Evolutionary conservation across 352 stramenopile species (phyloP).

Genomic region (Phytophthora palmivora): DNA sequence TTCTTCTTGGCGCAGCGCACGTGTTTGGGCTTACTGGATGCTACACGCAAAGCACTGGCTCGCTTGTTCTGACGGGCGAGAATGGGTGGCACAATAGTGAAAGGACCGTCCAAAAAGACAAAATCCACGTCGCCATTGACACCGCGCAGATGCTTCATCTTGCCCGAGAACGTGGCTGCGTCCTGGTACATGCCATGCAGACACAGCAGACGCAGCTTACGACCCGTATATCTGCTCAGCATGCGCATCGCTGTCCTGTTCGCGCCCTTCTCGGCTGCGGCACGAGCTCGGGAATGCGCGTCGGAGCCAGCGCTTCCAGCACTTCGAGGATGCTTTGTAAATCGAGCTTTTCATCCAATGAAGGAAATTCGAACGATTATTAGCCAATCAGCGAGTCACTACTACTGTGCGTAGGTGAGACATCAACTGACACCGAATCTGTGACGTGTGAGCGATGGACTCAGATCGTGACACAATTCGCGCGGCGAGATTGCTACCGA

Average conservation of each 20-base stretch:
- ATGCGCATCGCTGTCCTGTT: conserved; percentile 24
- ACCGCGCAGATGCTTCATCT: conserved; percentile 68
- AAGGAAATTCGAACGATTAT: neutral
- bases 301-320: conserved; percentile 15
- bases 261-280: conserved; percentile 14
- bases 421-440: too few species aligned
- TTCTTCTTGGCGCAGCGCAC: conserved; percentile 61
- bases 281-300: conserved; percentile 17
- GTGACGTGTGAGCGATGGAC: too few species aligned
- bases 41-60: conserved; percentile 12
- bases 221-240: conserved; percentile 21
- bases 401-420: conserved; percentile 5
- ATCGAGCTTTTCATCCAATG: conserved; percentile 13
- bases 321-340: conserved; percentile 9
- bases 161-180: conserved; percentile 62
- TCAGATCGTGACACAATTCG: conserved; percentile 3
- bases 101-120: conserved; percentile 77
- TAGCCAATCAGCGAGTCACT: conserved; percentile 2
- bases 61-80: conserved; percentile 52
- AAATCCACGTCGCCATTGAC: conserved; percentile 55
- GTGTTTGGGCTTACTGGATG: conserved; percentile 30
- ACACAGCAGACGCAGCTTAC: conserved; percentile 76
- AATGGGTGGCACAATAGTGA: conserved; percentile 77
- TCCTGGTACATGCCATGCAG: conserved; percentile 91
- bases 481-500: conserved; percentile 12